Evolutionary conservation across 345 rosid species (phyloP), one percentile per base, ranked within the genome.

Genomic region (Alliaria petiolata): DNA sequence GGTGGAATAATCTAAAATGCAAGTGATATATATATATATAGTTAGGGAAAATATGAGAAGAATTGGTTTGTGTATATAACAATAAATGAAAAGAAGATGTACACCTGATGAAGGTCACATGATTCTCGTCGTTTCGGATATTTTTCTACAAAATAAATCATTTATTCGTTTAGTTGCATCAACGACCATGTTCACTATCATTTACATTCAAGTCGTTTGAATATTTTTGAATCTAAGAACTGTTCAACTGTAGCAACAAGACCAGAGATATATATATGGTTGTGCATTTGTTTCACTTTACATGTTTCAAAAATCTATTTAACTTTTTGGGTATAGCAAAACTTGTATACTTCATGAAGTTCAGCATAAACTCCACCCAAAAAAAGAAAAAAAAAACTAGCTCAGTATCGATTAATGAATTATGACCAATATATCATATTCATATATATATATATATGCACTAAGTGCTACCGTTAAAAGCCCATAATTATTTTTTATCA

Each of bases 41-140:
- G 20, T 39, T 49, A 42, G 10, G 10, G 15, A 43, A 42, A 63
- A 33, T 3, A 35, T 68, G 51, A 36, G 15, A 70, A 63, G 39
- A 39, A 45, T 19, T 74, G 20, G 62, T 47, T n/a, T 35, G 10
- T 57, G 49, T 13, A n/a, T 40, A 1, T 7, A 53, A 58, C 12
- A 74, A 63, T 83, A 66, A 87, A 87, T 81, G 83, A 25, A 57
- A 46, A 65, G 57, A 54, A 68, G 80, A 34, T 42, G 44, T 74
- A 76, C 83, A 76, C 64, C 83, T 75, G 85, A 79, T 65, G 43
- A 53, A 77, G 60, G 62, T 89, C 97, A 87, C 93, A 83, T 89
- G 97, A 89, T 87, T 78, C 93, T 58, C 77, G 89, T 67, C 86
- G 7, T 39, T 70, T 76, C 69, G 81, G 8, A 51, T 42, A 50